These are phyloP conservation scores for Orbilia javanica DNA, from an alignment of 2,329 filamentous ascomycete genomes.

Conservation along the genomic window DNA sequence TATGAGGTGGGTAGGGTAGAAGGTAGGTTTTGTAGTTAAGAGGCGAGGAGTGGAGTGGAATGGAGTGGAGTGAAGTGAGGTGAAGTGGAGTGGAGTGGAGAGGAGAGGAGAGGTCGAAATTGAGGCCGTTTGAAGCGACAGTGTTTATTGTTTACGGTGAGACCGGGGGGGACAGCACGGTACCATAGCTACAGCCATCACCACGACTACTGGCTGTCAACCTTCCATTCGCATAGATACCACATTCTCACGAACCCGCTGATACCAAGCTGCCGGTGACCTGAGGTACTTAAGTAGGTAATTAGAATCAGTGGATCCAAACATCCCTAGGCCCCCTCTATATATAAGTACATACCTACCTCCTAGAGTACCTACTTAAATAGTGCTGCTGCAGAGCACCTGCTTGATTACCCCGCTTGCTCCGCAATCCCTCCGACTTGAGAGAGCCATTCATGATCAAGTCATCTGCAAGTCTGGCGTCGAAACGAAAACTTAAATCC, in stretches of 20 bases:
- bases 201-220: too few species aligned
- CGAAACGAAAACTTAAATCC: slow-evolving; percentile 41
- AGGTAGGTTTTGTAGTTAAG: not conserved
- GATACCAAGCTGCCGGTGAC: not conserved
- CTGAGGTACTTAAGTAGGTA: not conserved
- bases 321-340: not conserved
- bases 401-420: slow-evolving; percentile 17
- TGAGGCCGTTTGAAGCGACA: slow-evolving; percentile 5
- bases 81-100: not conserved
- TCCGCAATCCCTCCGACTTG: not conserved
- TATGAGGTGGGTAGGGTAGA: too few species aligned
- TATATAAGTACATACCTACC: not conserved
- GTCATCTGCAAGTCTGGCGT: slow-evolving; percentile 40
- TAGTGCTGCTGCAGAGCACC: not conserved
- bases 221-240: too few species aligned
- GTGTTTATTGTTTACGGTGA: slow-evolving; percentile 27
- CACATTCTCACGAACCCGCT: too few species aligned
- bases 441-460: slow-evolving; percentile 4
- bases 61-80: not conserved
- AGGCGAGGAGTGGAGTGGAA: not conserved
- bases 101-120: not conserved
- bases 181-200: not conserved
- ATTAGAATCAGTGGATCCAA: too few species aligned
- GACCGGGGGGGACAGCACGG: too few species aligned
- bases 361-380: not conserved